Evolutionary conservation across 2,329 filamentous ascomycete genomes (phyloP), one percentile per base, ranked within the genome.

Genomic region (Pseudopithomyces chartarum): DNA sequence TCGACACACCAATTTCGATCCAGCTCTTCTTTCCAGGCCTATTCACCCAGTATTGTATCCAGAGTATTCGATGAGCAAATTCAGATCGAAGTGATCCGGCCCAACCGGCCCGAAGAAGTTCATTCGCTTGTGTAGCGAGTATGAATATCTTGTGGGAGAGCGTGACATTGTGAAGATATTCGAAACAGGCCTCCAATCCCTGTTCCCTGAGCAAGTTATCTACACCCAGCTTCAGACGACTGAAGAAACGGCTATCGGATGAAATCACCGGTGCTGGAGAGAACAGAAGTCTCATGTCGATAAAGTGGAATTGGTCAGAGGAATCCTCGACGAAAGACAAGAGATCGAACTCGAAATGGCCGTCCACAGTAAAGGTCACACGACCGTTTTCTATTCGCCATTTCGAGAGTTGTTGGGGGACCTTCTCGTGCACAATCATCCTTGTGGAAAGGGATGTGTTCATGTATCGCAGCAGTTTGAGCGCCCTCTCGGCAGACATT

Each of bases 321-420:
- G 88, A 85, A 62, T 95, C 89, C 70, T 98, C 93, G 64, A 93
- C 90, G 17, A 90, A 91, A 60, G 98, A 90, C 1, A 92, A 93
- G 50, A 99, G 84, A 71, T 98, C 95, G 19, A 98, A 86, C 73
- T 98, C 94, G 67, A 97, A 97, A 73, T 98, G 94, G 52, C 86
- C 85, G 2, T 85, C 80, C 1, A 98, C 90, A 45, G 81, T 85
- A 74, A 99, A 99, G 0, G 92, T 98, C 6, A 90, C 94, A 47
- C 94, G 87, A n/a, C 96, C 95, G 50, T 91, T 90, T 51, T 85
- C 84, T 58, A 99, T 90, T 5, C 82, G 84, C 77, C 92, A 98
- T 58, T 90, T 83, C 65, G 84, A 84, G 72, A 98, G 91, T 52
- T 90, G 84, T n/a, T 80, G 77, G 0, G 95, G 95, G 44, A 97